phyloP scores from a whole-genome alignment of 1,284 basidiomycete species.

The Trametes pubescens region DNA sequence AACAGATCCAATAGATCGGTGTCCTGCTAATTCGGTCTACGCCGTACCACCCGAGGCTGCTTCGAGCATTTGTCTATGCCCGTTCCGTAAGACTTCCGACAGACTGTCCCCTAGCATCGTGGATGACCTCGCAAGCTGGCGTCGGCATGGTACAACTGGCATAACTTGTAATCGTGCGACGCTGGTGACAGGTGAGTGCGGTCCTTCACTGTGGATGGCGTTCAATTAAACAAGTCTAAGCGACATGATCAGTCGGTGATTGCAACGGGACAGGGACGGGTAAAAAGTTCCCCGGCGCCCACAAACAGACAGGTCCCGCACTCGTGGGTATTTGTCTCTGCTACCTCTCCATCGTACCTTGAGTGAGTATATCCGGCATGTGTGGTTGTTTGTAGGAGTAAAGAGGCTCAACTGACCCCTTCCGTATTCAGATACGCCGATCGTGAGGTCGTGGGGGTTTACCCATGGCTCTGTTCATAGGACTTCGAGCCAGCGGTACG shows the following conservation, averaged over 20 bases:
- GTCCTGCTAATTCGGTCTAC: not conserved
- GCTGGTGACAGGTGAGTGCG: not conserved
- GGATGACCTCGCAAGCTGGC: not conserved
- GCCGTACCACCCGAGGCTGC: constrained; percentile 1
- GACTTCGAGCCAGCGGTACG: not conserved
- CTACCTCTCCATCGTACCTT: not conserved
- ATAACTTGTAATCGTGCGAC: not conserved
- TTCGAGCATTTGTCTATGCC: not conserved
- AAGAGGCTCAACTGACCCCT: not conserved
- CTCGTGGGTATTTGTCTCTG: not conserved
- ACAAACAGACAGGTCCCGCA: not conserved
- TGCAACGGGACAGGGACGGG: not conserved
- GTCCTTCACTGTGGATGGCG: not conserved
- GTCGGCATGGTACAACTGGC: not conserved
- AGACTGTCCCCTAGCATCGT: not conserved
- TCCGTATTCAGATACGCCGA: not conserved
- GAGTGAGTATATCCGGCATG: not conserved
- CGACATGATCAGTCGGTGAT: not conserved
- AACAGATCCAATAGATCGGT: not conserved
- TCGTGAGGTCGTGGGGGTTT: not conserved
- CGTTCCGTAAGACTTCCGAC: not conserved
- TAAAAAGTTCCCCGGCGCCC: not conserved
- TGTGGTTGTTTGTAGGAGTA: not conserved
- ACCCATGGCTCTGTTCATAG: not conserved
- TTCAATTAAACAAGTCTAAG: not conserved